Conservation (phyloP, 2,329 filamentous ascomycete genomes). For the Trichoderma sp. region DNA sequence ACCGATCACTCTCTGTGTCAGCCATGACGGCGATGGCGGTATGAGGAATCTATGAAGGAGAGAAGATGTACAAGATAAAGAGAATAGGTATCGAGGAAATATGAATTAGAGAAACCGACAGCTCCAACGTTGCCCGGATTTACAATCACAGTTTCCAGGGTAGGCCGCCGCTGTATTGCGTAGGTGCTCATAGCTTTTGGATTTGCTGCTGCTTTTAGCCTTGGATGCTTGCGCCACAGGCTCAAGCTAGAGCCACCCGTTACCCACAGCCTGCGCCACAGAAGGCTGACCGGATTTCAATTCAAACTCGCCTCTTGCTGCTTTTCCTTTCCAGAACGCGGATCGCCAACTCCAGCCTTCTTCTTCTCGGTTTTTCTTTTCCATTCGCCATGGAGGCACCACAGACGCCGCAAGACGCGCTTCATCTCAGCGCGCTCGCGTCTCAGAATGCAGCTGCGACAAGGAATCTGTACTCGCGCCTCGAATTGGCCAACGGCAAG, state of each 20-base stretch:
- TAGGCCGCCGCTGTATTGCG: constrained; percentile 12
- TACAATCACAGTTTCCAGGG: not conserved
- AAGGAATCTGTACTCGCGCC: constrained; percentile 32
- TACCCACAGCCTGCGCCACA: constrained; percentile 29
- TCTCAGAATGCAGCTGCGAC: constrained; percentile 36
- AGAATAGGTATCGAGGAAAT: not conserved
- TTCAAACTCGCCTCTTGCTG: constrained; percentile 19
- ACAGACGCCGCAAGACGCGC: constrained; percentile 33
- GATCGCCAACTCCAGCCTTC: not conserved
- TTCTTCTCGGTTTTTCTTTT: not conserved
- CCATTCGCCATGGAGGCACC: constrained; percentile 34
- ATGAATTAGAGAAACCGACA: not conserved
- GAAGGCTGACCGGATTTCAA: constrained; percentile 29
- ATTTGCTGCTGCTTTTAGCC: not conserved
- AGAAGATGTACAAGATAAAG: not conserved
- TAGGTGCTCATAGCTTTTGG: not conserved
- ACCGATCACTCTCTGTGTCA: constrained; percentile 54
- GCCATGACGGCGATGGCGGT: constrained; percentile 26
- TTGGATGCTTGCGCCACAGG: not conserved
- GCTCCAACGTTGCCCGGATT: not conserved
- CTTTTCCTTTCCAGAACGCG: constrained; percentile 23
- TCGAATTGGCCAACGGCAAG: constrained; percentile 32
- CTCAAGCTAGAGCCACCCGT: not conserved
- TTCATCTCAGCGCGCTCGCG: constrained; percentile 35
- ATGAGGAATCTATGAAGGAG: not conserved